phyloP scores from a whole-genome alignment of 2,329 filamentous ascomycete genomes.

The Trichoderma endophyticum region DNA sequence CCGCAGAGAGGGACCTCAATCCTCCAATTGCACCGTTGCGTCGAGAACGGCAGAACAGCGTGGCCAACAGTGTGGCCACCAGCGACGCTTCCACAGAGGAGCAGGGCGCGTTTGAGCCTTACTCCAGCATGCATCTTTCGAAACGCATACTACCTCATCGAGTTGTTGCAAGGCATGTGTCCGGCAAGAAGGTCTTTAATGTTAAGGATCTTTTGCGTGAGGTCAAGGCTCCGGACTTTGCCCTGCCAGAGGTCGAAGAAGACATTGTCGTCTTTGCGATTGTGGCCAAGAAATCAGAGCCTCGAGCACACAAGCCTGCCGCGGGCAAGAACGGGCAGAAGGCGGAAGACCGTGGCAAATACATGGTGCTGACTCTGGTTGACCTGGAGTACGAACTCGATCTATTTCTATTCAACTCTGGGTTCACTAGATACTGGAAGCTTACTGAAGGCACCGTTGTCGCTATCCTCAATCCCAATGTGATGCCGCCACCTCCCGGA shows the following conservation, averaged over 20 bases:
- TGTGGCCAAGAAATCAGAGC: conserved; percentile 83
- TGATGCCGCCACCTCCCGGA: conserved; percentile 80
- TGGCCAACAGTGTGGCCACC: conserved; percentile 21
- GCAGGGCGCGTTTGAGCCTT: conserved; percentile 70
- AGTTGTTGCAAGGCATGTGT: conserved; percentile 72
- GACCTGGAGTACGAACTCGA: conserved; percentile 91
- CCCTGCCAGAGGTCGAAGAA: conserved; percentile 75
- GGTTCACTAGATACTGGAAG: conserved; percentile 92
- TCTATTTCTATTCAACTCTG: conserved; percentile 85
- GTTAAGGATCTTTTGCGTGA: conserved; percentile 77
- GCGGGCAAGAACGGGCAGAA: conserved; percentile 43
- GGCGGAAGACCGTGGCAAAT: conserved; percentile 68
- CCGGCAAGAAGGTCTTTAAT: conserved; percentile 71
- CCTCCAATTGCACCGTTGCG: not conserved
- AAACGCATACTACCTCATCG: conserved; percentile 80
- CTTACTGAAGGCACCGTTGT: conserved; percentile 87
- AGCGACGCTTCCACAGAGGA: conserved; percentile 27
- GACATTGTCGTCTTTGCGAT: conserved; percentile 90
- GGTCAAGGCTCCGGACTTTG: conserved; percentile 79
- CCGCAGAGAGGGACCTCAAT: conserved; percentile 21
- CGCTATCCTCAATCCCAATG: conserved; percentile 84
- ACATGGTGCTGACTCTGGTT: conserved; percentile 85
- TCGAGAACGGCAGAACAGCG: conserved; percentile 18
- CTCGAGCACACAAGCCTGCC: conserved; percentile 56
- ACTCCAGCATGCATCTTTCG: conserved; percentile 79